Evolutionary conservation across 805 yeast species (phyloP), one percentile per base, ranked within the genome.

Genomic region (Tetrapisispora nanseiensis): DNA sequence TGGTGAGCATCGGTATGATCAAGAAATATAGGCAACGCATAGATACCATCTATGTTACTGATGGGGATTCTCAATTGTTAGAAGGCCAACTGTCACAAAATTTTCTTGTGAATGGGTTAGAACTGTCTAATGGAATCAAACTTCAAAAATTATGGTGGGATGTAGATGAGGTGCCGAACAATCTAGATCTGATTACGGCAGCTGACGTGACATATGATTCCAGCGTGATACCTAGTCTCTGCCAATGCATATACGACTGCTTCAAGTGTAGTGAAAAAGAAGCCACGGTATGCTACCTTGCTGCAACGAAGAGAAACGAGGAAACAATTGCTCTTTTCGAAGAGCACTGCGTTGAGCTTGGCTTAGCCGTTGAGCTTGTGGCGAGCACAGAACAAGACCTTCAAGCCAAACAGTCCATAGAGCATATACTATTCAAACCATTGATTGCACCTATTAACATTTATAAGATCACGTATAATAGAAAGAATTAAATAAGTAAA

Each of bases 151-250:
- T 78, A 6, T 74, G 85, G 80, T 87, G 95, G 74, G 70, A 74
- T 2, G 63, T 63, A 30, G 74, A 70, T 35, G 51, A 54, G 8
- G 52, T 71, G 1, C 74, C 75, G 2, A 54, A 61, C 0, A 43
- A 52, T 10, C 59, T 68, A 3, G 78, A 80, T 51, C 59, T 79
- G 1, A 63, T 86, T 0, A 54, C 86, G 3, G 95, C 89, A 0
- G 92, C 96, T 0, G 97, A 89, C 60, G 86, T 89, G 12, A 86
- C 95, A 0, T 89, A 84, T 60, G 97, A 89, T 54, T 57, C 76
- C 2, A 63, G 72, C 3, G 68, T 78, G 3, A 68, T 86, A 18
- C 77, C 78, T 0, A 62, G 62, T 20, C 67, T 89, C 32, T 70
- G 76, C n/a, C 46, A 54, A 4, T 72, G 80, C 10, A 54, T 83